phyloP scores from a whole-genome alignment of 1,284 basidiomycete genomes.

The Cerioporus squamosus region DNA sequence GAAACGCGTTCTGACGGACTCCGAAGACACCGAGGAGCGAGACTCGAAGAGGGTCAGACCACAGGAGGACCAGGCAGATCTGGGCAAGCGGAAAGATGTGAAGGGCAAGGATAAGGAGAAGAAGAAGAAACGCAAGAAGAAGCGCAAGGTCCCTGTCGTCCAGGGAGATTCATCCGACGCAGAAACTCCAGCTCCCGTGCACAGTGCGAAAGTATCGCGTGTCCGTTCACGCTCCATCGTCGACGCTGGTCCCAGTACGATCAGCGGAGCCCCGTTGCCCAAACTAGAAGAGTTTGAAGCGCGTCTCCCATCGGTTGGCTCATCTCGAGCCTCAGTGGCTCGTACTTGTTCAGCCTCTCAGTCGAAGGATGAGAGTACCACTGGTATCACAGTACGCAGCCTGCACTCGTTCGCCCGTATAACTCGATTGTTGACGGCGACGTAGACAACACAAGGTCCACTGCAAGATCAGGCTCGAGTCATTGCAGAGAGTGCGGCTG shows the following conservation, averaged over 20 bases:
- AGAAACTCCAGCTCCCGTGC: not conserved
- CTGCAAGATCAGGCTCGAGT: too few relatives aligned
- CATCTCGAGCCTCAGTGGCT: not conserved
- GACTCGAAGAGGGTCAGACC: conserved; percentile 15
- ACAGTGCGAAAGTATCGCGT: conserved; percentile 1
- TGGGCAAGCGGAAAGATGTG: conserved; percentile 14
- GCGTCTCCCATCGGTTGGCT: conserved; percentile 7
- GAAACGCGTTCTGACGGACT: conserved; percentile 23
- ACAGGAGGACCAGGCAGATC: not conserved
- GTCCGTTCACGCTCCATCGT: conserved; percentile 12
- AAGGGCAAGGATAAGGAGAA: conserved; percentile 35
- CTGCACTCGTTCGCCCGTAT: too few relatives aligned
- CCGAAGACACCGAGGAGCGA: conserved; percentile 25
- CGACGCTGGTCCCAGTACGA: not conserved
- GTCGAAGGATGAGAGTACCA: not conserved
- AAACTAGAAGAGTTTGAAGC: not conserved
- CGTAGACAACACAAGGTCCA: too few relatives aligned
- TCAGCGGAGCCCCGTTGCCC: not conserved
- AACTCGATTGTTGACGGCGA: too few relatives aligned
- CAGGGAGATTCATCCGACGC: conserved; percentile 6
- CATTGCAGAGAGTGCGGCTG: too few relatives aligned
- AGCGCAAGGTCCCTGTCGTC: conserved; percentile 28
- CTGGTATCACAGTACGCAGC: not conserved
- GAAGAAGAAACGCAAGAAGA: conserved; percentile 33
- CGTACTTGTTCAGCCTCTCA: not conserved